Base-by-base conservation (phyloP, 345 rosid species). In the Salix brachista region DNA sequence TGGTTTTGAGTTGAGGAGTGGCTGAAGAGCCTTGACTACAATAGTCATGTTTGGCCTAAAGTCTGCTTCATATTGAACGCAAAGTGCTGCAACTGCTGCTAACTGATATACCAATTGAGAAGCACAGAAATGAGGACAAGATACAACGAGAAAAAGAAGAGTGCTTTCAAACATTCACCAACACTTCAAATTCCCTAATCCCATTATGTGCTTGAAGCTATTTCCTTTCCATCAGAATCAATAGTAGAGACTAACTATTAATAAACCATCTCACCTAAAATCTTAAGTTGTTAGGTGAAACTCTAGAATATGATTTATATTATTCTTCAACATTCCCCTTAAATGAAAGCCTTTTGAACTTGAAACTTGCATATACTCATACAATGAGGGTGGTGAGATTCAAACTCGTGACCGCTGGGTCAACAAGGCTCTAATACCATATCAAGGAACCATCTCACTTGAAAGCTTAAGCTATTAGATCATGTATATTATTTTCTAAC, bases 21-120 rank as follows among this genome's bases (percentile, higher is more conserved):
- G 98, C 74, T 93, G 98, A 69, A 96, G 93, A 70, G 99, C 99
- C 89, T 96, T 96, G n/a, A 92, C 99, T 8, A 96, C 97, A 65
- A 96, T 93, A 79, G 95, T 91, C 98, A 96, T 96, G 85, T 96
- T 96, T 42, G 99, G 98, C 78, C 99, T 88, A 84, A 96, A 96
- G 79, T 96, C 99, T 19, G 99, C 90, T 86, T 96, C 99, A 39
- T 96, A 96, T 72, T 96, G 99, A 77, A 96, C 96, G 81, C 99
- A 96, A 77, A 96, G 86, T 41, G 99, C 99, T 80, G 98, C 99
- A 36, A 96, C 99, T 2, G 99, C 99, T 36, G 97, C 98, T 81
- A 96, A 81, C 98, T 96, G 91, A 69, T 75, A 68, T 67, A 60
- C 48, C 30, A 70, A 13, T 46, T 6, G 28, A 54, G 1, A 26